Conservation (phyloP, 306 rosid genomes). For the Amphicarpaea edgeworthii region DNA sequence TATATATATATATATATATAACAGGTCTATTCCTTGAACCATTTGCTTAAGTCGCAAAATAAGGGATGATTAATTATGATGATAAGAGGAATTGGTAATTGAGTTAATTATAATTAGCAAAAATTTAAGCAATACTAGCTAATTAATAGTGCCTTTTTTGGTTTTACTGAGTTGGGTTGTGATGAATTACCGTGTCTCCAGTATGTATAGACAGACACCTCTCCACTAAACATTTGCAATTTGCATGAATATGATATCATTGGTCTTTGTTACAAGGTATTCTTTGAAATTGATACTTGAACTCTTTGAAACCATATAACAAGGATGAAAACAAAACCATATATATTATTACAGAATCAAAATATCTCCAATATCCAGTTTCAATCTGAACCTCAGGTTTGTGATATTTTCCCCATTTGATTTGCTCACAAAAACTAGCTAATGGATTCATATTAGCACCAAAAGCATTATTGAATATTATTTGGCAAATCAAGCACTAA, state of each 20-base stretch:
- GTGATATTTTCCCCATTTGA: slow-evolving; percentile 1
- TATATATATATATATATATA: too few relatives aligned
- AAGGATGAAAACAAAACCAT: slow-evolving; percentile 15
- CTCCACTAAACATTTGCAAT: slow-evolving; percentile 33
- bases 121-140: not conserved
- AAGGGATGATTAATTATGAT: not conserved
- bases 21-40: slow-evolving; percentile 25
- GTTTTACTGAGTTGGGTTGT: not conserved
- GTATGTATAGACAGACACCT: slow-evolving; percentile 22
- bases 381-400: slow-evolving; percentile 42
- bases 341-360: slow-evolving; percentile 33
- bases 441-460: slow-evolving; percentile 17
- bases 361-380: slow-evolving; percentile 40
- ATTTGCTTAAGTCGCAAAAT: slow-evolving; percentile 14
- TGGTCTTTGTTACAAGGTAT: slow-evolving; percentile 29
- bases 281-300: slow-evolving; percentile 49
- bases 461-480: slow-evolving; percentile 26
- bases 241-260: slow-evolving; percentile 23
- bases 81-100: slow-evolving; percentile 2
- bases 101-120: slow-evolving; percentile 20
- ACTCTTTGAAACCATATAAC: slow-evolving; percentile 39
- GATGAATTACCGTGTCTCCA: slow-evolving; percentile 10
- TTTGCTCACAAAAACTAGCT: not conserved
- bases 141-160: too few relatives aligned
- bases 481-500: slow-evolving; percentile 20